phyloP scores from a whole-genome alignment of 352 stramenopile genomes.

The Pythium guiyangense region DNA sequence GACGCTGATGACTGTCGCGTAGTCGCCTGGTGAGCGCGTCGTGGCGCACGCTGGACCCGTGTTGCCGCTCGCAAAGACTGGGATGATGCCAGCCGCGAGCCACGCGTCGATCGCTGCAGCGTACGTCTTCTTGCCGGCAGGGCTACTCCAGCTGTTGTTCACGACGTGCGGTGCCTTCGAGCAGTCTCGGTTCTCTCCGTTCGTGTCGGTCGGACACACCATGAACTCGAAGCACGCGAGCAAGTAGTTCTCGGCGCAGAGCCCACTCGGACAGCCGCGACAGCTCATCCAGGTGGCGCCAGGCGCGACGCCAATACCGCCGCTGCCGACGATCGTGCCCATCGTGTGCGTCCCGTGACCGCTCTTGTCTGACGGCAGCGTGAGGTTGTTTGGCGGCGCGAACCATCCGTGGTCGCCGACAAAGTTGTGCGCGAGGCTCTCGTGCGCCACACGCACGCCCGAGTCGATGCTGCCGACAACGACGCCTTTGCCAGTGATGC shows the following conservation, averaged over 20 bases:
- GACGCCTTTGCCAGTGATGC: conserved; percentile 10
- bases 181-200: conserved; percentile 41
- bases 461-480: conserved; percentile 17
- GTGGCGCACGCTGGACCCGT: conserved; percentile 25
- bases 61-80: conserved; percentile 50
- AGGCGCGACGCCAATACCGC: conserved; percentile 14
- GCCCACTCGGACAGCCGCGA: conserved; percentile 5
- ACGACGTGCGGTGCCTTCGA: conserved; percentile 45
- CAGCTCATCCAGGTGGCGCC: conserved; percentile 13
- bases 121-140: conserved; percentile 30
- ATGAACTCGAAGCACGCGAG: conserved; percentile 48
- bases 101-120: conserved; percentile 35
- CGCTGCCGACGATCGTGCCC: conserved; percentile 11
- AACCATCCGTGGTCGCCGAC: conserved; percentile 15
- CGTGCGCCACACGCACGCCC: conserved; percentile 13
- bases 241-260: conserved; percentile 21
- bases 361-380: conserved; percentile 10
- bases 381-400: conserved; percentile 5
- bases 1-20: conserved; percentile 27
- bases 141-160: conserved; percentile 51
- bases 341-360: conserved; percentile 17
- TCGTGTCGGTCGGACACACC: conserved; percentile 47
- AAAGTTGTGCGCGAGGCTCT: conserved; percentile 8
- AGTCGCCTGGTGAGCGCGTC: conserved; percentile 33
- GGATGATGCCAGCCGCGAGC: conserved; percentile 40